Evolutionary conservation across 768 basidiomycete species (phyloP).

Genomic region (Coprinopsis strossmayeri): DNA sequence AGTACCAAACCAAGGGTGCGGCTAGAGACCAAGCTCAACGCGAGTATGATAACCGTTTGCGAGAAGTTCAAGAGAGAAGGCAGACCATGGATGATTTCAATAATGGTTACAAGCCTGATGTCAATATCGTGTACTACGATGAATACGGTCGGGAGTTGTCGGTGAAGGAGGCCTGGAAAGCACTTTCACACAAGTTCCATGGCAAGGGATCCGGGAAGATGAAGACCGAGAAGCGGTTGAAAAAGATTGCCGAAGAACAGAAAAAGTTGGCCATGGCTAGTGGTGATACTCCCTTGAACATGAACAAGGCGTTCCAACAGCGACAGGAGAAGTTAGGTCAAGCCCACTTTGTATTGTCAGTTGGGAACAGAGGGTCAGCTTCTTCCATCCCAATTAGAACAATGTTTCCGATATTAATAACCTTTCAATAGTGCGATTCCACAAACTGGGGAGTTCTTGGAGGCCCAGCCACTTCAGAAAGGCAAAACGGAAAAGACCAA

Average conservation of each 20-base stretch:
- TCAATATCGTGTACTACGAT: constrained; percentile 95
- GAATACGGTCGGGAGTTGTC: constrained; percentile 87
- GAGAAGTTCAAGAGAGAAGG: constrained; percentile 88
- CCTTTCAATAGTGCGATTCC: constrained; percentile 62
- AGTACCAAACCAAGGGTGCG: constrained; percentile 65
- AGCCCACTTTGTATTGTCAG: constrained; percentile 93
- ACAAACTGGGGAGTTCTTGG: constrained; percentile 76
- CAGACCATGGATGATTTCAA: constrained; percentile 78
- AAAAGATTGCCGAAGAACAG: constrained; percentile 97
- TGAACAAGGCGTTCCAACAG: constrained; percentile 90
- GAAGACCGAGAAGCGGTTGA: constrained; percentile 94
- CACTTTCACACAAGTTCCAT: constrained; percentile 95
- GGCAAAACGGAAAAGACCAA: constrained; percentile 79
- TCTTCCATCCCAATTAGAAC: background rate
- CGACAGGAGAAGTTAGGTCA: constrained; percentile 92
- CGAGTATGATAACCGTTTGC: constrained; percentile 88
- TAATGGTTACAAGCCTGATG: constrained; percentile 86
- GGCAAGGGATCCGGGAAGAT: constrained; percentile 95
- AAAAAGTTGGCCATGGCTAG: constrained; percentile 92
- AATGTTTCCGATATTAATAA: constrained; percentile 11
- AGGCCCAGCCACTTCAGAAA: constrained; percentile 74
- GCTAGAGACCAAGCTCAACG: constrained; percentile 90
- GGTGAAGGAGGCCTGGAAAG: constrained; percentile 98
- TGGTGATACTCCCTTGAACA: constrained; percentile 92
- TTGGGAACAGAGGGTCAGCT: constrained; percentile 80